phyloP scores from a whole-genome alignment of 2,329 filamentous ascomycete species.

The Tricladium varicosporioides region DNA sequence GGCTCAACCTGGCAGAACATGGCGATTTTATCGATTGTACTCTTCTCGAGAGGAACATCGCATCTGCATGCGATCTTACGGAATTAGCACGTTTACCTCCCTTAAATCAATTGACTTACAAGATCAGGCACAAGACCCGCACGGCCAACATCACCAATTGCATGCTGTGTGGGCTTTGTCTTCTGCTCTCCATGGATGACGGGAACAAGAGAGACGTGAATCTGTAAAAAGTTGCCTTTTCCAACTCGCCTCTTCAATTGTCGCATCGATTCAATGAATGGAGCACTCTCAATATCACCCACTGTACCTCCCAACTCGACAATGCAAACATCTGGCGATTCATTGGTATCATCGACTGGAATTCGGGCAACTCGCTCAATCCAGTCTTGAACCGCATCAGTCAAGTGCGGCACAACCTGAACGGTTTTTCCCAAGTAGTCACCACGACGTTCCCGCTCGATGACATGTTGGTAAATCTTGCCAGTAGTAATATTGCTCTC shows the following conservation, averaged over 20 bases:
- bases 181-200: slow-evolving; percentile 72
- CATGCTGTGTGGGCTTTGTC: slow-evolving; percentile 94
- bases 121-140: slow-evolving; percentile 42
- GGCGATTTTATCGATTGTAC: slow-evolving; percentile 83
- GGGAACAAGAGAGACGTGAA: slow-evolving; percentile 86
- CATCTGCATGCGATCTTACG: slow-evolving; percentile 89
- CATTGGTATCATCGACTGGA: slow-evolving; percentile 79
- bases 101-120: slow-evolving; percentile 12
- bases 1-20: slow-evolving; percentile 83
- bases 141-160: slow-evolving; percentile 80
- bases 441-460: slow-evolving; percentile 63
- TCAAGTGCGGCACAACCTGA: slow-evolving; percentile 90
- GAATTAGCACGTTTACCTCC: slow-evolving; percentile 9
- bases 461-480: slow-evolving; percentile 90
- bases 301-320: slow-evolving; percentile 70
- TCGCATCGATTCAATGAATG: slow-evolving; percentile 83
- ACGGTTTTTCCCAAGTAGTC: slow-evolving; percentile 81
- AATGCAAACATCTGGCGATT: slow-evolving; percentile 89
- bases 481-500: slow-evolving; percentile 98
- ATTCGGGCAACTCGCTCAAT: slow-evolving; percentile 82
- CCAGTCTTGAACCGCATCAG: slow-evolving; percentile 89
- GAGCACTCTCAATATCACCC: slow-evolving; percentile 81
- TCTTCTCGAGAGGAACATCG: slow-evolving; percentile 68
- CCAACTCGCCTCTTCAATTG: slow-evolving; percentile 73
- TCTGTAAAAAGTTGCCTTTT: slow-evolving; percentile 79